Conservation (phyloP, 208 protist genomes). For the Trypanosoma grayi region DNA sequence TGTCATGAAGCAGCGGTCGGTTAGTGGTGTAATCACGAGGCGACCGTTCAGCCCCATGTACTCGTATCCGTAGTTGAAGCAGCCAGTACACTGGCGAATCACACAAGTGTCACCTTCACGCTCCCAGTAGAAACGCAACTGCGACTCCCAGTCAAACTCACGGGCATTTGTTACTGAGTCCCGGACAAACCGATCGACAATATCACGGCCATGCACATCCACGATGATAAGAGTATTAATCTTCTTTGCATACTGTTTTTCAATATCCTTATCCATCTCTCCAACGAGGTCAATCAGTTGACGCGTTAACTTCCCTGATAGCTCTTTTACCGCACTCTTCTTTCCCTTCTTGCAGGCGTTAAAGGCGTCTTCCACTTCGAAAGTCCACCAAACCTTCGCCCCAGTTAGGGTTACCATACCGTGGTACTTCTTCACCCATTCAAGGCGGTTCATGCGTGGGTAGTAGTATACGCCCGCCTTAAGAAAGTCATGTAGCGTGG, state of each 20-base stretch:
- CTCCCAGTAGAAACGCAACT: constrained; percentile 99
- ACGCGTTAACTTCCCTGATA: constrained; percentile 84
- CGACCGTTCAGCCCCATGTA: constrained; percentile 99
- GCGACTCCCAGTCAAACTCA: constrained; percentile 99
- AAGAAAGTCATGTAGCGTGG: constrained; percentile 92
- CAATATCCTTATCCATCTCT: constrained; percentile 94
- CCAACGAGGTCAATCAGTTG: constrained; percentile 96
- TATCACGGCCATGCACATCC: constrained; percentile 99
- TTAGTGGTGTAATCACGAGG: constrained; percentile 99
- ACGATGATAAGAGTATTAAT: constrained; percentile 99
- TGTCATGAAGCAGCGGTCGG: constrained; percentile 99
- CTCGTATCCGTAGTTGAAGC: constrained; percentile 98
- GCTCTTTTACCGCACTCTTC: constrained; percentile 96
- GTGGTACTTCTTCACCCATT: constrained; percentile 96
- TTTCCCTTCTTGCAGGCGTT: constrained; percentile 90
- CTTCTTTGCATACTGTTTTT: constrained; percentile 94
- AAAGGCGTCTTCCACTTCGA: constrained; percentile 97
- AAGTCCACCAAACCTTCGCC: constrained; percentile 99
- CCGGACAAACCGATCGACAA: constrained; percentile 98
- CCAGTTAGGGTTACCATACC: constrained; percentile 96
- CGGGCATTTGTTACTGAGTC: constrained; percentile 97
- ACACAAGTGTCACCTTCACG: constrained; percentile 92
- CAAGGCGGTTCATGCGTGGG: constrained; percentile 88
- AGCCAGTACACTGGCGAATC: constrained; percentile 97
- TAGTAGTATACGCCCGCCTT: constrained; percentile 98